Conservation (phyloP, 148 eudicot species). For the Pouteria glomerata region DNA sequence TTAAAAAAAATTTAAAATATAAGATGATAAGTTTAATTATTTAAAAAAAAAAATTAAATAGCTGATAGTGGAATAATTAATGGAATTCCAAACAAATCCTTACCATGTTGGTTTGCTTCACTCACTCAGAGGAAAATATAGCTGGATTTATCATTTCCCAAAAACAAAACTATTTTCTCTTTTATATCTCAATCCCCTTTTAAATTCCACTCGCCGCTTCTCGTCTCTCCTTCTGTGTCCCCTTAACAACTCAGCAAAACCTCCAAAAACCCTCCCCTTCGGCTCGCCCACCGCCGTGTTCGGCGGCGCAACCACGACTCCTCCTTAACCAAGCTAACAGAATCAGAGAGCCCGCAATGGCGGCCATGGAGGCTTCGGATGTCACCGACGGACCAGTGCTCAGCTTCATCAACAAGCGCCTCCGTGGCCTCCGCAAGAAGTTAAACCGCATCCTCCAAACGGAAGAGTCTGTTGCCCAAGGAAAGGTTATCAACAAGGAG, state of each 20-base stretch:
- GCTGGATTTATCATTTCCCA: too few species aligned
- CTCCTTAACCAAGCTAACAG: not conserved
- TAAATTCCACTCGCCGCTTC: not conserved
- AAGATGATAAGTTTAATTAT: too few species aligned
- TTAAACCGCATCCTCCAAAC: slow-evolving; percentile 60
- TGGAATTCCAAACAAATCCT: too few species aligned
- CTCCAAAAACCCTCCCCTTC: slow-evolving; percentile 16
- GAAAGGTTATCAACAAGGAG: slow-evolving; percentile 66
- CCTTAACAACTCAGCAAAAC: not conserved
- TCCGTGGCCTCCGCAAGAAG: slow-evolving; percentile 68
- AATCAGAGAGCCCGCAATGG: slow-evolving; percentile 7
- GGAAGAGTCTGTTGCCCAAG: slow-evolving; percentile 56
- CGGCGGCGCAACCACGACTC: slow-evolving; percentile 11
- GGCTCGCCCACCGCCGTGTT: slow-evolving; percentile 6
- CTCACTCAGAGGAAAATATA: too few species aligned
- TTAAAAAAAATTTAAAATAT: too few species aligned
- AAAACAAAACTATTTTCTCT: too few species aligned
- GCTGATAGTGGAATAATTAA: too few species aligned
- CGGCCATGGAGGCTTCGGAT: slow-evolving; percentile 22
- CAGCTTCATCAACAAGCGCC: slow-evolving; percentile 55
- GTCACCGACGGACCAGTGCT: slow-evolving; percentile 59
- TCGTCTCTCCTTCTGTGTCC: not conserved
- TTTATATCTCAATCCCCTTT: not conserved
- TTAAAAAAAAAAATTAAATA: too few species aligned
- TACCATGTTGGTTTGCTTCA: too few species aligned